Percentiles rank a stretch among this genome's conserved stretches.
phyloP scores from a whole-genome alignment of 2,329 filamentous ascomycete genomes.

The Westerdykella ornata region DNA sequence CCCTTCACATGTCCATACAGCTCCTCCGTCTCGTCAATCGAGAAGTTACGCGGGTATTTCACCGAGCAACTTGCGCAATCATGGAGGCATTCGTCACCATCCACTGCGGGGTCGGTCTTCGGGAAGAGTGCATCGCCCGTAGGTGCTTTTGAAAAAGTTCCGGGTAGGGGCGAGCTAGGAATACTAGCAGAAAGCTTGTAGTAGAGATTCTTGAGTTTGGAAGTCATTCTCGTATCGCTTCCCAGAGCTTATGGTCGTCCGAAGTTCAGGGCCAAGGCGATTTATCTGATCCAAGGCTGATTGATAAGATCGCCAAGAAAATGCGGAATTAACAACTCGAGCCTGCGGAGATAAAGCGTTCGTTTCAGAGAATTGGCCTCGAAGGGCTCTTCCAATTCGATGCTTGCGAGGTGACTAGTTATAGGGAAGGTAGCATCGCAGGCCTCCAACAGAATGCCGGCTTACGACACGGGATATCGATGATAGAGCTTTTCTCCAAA shows the following conservation, averaged over 20 bases:
- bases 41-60: constrained; percentile 66
- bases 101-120: constrained; percentile 64
- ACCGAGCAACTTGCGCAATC: constrained; percentile 80
- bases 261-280: constrained; percentile 3
- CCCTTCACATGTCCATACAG: constrained; percentile 81
- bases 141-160: constrained; percentile 42
- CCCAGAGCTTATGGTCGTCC: constrained; percentile 13
- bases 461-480: too few relatives aligned
- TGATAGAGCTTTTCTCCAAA: too few relatives aligned
- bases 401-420: too few relatives aligned
- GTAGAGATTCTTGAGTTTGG: constrained; percentile 32
- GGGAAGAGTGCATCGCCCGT: constrained; percentile 58
- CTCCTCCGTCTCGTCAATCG: constrained; percentile 67
- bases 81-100: constrained; percentile 82
- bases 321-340: too few relatives aligned
- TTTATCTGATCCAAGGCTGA: constrained; percentile 19
- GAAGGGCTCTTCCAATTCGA: too few relatives aligned
- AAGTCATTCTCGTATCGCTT: constrained; percentile 27
- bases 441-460: too few relatives aligned
- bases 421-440: too few relatives aligned
- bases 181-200: constrained; percentile 24
- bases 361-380: too few relatives aligned
- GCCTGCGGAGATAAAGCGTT: too few relatives aligned
- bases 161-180: not conserved
- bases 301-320: constrained; percentile 34